Evolutionary conservation across 2,329 filamentous ascomycete genomes (phyloP).

Genomic region (Beauveria pseudobassiana): DNA sequence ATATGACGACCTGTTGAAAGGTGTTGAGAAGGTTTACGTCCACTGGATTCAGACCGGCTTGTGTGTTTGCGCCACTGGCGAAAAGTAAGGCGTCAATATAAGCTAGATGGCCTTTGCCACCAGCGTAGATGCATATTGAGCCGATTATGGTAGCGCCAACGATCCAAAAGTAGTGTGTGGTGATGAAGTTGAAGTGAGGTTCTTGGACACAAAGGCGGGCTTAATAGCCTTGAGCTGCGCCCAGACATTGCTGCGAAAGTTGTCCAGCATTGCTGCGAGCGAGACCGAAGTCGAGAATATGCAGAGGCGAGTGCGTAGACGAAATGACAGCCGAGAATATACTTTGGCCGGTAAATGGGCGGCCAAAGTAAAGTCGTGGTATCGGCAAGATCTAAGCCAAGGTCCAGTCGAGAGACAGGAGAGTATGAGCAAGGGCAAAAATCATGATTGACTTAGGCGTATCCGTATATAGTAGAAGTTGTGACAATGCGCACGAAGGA

Average conservation of each 20-base stretch:
- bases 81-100: conserved; percentile 92
- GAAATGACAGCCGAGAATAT: not conserved
- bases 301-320: too few relatives aligned
- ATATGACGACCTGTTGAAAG: conserved; percentile 68
- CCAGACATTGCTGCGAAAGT: conserved; percentile 27
- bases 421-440: not conserved
- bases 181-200: conserved; percentile 73
- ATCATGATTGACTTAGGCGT: conserved; percentile 5
- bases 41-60: conserved; percentile 84
- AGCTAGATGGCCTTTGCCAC: conserved; percentile 46
- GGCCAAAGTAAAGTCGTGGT: not conserved
- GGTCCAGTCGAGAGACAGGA: conserved; percentile 20
- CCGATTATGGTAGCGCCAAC: conserved; percentile 63
- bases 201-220: conserved; percentile 50
- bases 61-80: conserved; percentile 76
- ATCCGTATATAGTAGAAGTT: not conserved
- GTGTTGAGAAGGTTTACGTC: conserved; percentile 60
- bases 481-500: not conserved
- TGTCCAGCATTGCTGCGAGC: conserved; percentile 24
- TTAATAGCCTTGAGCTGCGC: conserved; percentile 41
- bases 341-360: not conserved
- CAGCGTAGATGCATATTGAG: conserved; percentile 68
- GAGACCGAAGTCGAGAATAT: not conserved
- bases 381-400: conserved; percentile 14
- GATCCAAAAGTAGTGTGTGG: conserved; percentile 77